These are phyloP conservation scores for Rutstroemia sp. DNA, from an alignment of 2,329 filamentous ascomycete genomes.

Conservation along the genomic window DNA sequence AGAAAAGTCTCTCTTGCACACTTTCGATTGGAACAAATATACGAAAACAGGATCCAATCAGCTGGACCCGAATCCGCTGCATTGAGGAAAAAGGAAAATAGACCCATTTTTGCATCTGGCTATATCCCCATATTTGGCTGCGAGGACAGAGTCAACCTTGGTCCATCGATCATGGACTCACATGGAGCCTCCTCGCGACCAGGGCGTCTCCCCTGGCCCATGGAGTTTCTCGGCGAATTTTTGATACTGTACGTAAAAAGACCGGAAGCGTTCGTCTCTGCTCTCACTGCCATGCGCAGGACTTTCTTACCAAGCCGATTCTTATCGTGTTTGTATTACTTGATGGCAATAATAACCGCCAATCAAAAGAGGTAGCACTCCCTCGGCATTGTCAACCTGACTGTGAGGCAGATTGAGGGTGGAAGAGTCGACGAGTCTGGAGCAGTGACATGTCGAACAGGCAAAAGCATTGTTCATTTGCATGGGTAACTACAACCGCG, in stretches of 20 bases:
- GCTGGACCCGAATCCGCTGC: background rate
- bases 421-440: no score
- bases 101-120: background rate
- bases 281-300: background rate
- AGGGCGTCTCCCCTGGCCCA: background rate
- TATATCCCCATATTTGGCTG: background rate
- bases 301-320: background rate
- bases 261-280: slow-evolving; percentile 1
- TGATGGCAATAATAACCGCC: background rate
- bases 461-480: no score
- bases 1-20: no score
- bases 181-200: background rate
- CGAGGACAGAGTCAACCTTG: background rate
- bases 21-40: background rate
- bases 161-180: background rate
- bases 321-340: background rate
- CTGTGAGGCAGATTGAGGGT: no score
- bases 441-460: no score
- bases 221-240: slow-evolving; percentile 5
- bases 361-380: background rate
- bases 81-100: no score
- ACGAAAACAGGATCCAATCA: background rate
- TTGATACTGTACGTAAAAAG: slow-evolving; percentile 6
- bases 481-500: no score
- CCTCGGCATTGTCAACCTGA: no score